Evolutionary conservation across 2,329 filamentous ascomycete species (phyloP), one percentile per base, ranked within the genome.

Genomic region (Colletotrichum somersetense): DNA sequence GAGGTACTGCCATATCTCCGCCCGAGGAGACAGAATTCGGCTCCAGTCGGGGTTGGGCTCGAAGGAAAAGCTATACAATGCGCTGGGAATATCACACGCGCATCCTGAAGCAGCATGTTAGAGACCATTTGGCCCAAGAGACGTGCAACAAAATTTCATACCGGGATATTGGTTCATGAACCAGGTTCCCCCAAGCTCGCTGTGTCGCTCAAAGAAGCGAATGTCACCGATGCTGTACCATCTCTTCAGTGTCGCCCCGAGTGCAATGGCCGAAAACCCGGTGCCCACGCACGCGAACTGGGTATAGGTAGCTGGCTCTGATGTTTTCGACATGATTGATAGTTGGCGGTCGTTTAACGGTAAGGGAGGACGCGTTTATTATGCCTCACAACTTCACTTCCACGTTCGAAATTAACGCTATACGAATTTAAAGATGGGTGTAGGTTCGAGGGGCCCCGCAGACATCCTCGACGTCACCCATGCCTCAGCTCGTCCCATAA

Each of bases 121-220:
- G 10, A 20, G 14, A 44, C 23, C 26, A 14, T 23, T 18, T 14
- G 16, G 20, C n/a, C 18, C n/a, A 23, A 10, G 3, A 23, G 42
- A 44, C 16, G 2, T 5, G 2, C 14, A 18, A 18, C 30, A 5
- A 14, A 7, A 2, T 38, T 7, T 5, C 63, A 78, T 80, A 78
- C 87, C 87, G 12, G 88, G 90, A 78, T 92, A 92, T 42, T 84
- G 82, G 77, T 91, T 92, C 56, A 86, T 85, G 79, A 85, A 86
- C 91, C 91, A 92, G 1, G 90, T 91, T 10, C 91, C 91, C 42
- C 90, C 90, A 55, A 91, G 83, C 3, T 85, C 85, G 5, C 83
- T 80, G 72, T 89, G 83, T 16, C 87, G 83, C 33, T 92, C 91
- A 71, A 91, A 91, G 76, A 92, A 85, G 38, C 83, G 82, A 75